Percentiles rank a stretch among this genome's conserved stretches.
Evolutionary conservation across 2,329 filamentous ascomycete genomes (phyloP).

Genomic region (Didymella glomerata): DNA sequence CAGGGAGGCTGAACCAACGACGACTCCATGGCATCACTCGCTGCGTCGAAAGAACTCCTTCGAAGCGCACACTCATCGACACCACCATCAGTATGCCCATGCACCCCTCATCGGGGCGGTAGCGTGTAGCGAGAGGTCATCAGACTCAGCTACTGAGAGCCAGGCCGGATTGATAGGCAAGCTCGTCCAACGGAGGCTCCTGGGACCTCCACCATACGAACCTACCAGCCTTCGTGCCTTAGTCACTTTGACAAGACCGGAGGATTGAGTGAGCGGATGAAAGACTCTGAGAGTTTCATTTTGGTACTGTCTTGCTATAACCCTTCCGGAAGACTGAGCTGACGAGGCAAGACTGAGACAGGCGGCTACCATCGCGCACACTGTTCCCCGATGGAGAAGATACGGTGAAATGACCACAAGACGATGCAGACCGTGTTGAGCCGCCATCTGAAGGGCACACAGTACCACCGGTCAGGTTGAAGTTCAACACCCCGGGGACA

Average conservation of each 20-base stretch:
- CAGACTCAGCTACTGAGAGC: background rate
- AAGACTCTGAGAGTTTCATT: background rate
- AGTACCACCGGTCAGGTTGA: background rate
- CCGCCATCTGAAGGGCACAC: background rate
- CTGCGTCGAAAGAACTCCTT: constrained; percentile 1
- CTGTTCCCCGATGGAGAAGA: background rate
- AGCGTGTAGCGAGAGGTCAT: background rate
- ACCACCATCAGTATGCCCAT: background rate
- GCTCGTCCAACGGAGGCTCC: background rate
- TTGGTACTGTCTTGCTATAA: background rate
- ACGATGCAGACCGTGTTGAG: background rate
- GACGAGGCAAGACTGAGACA: constrained; percentile 13
- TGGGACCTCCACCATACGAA: background rate
- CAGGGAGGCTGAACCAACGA: constrained; percentile 13
- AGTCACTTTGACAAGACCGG: background rate
- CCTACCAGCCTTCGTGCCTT: constrained; percentile 1
- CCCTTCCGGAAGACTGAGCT: constrained; percentile 5
- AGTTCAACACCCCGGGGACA: background rate
- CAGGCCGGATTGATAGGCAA: background rate
- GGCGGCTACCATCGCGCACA: background rate
- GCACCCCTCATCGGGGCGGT: background rate
- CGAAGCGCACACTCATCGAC: background rate
- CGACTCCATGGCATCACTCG: constrained; percentile 13
- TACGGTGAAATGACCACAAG: background rate
- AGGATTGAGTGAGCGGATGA: background rate